These are phyloP conservation scores for Colletotrichum aenigma DNA, from an alignment of 2,329 filamentous ascomycete species.

Conservation along the genomic window DNA sequence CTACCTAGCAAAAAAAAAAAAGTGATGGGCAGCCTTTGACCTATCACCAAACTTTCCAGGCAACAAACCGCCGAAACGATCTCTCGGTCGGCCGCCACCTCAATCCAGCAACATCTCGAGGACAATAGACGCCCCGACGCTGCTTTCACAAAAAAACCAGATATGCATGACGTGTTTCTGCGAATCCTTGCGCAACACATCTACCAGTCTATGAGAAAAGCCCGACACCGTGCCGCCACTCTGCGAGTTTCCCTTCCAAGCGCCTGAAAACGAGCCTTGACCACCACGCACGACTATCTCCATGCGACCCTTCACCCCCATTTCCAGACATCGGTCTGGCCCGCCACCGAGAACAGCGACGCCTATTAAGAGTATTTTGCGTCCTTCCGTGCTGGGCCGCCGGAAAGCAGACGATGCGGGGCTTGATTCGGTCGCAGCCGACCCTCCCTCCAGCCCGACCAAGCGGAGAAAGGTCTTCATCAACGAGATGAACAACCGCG, in stretches of 20 bases:
- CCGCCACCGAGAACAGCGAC: constrained; percentile 37
- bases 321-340: constrained; percentile 36
- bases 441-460: constrained; percentile 45
- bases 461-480: constrained; percentile 65
- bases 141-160: background rate
- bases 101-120: background rate
- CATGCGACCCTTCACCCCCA: constrained; percentile 40
- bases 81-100: background rate
- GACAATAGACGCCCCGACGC: background rate
- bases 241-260: background rate
- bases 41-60: background rate
- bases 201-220: constrained; percentile 27
- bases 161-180: constrained; percentile 26
- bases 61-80: constrained; percentile 5
- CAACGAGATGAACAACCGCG: constrained; percentile 60
- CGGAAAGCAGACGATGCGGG: constrained; percentile 49
- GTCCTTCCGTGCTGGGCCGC: constrained; percentile 47
- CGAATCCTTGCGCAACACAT: constrained; percentile 24
- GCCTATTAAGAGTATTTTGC: constrained; percentile 59
- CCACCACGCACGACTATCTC: background rate
- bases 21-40: background rate
- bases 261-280: background rate
- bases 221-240: constrained; percentile 9
- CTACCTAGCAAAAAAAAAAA: background rate
- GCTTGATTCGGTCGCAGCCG: constrained; percentile 39